These are phyloP conservation scores for Fraxinus floribunda DNA, from an alignment of 305 asterid genomes.

Conservation along the genomic window DNA sequence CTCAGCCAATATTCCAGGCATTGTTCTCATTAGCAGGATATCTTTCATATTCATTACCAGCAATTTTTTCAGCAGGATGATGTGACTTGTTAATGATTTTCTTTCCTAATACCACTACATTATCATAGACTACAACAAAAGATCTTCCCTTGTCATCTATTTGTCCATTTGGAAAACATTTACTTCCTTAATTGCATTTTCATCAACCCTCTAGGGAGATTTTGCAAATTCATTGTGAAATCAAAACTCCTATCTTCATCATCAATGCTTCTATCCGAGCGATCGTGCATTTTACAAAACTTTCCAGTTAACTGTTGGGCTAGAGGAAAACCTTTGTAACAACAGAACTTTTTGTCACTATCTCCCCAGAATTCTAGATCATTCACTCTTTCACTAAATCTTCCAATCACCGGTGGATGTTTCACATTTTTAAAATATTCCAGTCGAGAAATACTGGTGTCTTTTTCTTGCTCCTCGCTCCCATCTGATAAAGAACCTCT, in stretches of 20 bases:
- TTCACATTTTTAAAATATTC: constrained; percentile 11
- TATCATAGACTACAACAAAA: constrained; percentile 18
- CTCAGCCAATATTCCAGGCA: constrained; percentile 18
- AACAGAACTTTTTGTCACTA: neutral
- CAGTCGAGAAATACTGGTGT: neutral
- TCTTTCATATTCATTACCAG: constrained; percentile 15
- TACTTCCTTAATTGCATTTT: constrained; percentile 14
- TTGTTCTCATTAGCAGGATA: constrained; percentile 8
- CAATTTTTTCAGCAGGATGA: constrained; percentile 20
- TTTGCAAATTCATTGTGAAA: constrained; percentile 9
- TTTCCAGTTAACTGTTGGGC: neutral
- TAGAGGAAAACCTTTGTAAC: neutral
- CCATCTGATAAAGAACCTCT: constrained; percentile 12
- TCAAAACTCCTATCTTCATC: neutral
- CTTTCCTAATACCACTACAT: constrained; percentile 22
- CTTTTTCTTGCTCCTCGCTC: constrained; percentile 16
- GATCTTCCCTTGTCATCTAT: constrained; percentile 7
- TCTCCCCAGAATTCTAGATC: neutral
- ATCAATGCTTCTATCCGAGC: neutral
- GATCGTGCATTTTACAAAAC: neutral
- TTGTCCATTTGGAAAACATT: too few species aligned
- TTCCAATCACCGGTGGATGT: constrained; percentile 2
- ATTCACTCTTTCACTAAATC: neutral
- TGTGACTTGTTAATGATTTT: constrained; percentile 20
- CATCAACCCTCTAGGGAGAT: constrained; percentile 16